Base-by-base conservation (phyloP, 2,329 filamentous ascomycete genomes). In the Cadophora malorum region DNA sequence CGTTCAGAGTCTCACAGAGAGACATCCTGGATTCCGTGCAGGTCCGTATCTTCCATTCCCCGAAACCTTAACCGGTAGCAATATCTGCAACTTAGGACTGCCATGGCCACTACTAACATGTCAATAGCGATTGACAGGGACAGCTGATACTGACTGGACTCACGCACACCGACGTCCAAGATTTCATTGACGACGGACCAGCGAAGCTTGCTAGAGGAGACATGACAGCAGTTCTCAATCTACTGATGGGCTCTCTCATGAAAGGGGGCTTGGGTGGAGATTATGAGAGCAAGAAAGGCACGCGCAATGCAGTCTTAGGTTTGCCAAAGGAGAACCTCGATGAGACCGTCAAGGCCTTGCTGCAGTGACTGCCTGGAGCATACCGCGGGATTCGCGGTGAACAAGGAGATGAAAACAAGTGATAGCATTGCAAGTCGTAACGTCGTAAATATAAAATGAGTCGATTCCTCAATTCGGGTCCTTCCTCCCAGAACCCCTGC, bases 291-390 rank as follows among this genome's bases (percentile, higher is more conserved):
- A 38, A 8, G 23, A 59, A 31, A 31, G 63, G 53, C 4, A 1
- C 33, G 12, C 5, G 23, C 21, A 64, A 64, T 23, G 25, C 33
- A 2, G 12, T 61, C 4, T 23, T 66, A 7, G n/a, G 12, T 2
- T 61, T 66, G 64, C 56, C 55, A 28, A 19, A 55, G 12, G 64
- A 66, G 33, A 50, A 53, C 45, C 21, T 66, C 31, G 64, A 66
- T 47, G 45, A 66, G 7, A n/a, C 28, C 4, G 47, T 35, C 12
- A 45, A 25, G 16, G 47, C 5, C 16, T 9, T 35, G n/a, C 9
- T 59, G 21, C 4, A 64, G 19, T 45, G 12, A 25, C 8, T 19
- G 14, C 31, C 2, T 3, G 53, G 1, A 10, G 7, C 14, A 2
- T 4, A 10, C 19, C 1, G 21, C 21, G 53, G 50, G 33, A 35